Evolutionary conservation across 2,329 filamentous ascomycete genomes (phyloP), one percentile per base, ranked within the genome.

Genomic region (Thielaviopsis euricoi): DNA sequence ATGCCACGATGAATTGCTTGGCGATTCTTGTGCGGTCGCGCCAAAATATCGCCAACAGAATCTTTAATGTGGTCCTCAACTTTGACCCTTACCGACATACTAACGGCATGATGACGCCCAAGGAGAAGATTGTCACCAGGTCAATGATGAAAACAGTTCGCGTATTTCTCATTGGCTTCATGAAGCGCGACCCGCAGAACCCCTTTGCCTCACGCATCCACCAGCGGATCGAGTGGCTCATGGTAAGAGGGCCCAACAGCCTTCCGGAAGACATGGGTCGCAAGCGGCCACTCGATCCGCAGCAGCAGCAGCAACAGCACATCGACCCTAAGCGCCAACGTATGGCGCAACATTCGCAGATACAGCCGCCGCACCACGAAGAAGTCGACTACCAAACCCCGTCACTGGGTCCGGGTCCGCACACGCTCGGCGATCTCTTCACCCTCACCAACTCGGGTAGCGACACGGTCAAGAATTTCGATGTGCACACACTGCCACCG

Each of bases 71-170:
- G 17, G 77, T 97, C 29, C 76, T 98, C 63, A 89, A 83, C 68
- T 98, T 96, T 76, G 95, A 95, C 66, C 93, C 93, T 0, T 73
- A 96, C 51, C 89, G 86, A 69, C 79, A 88, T 62, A n/a, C 25
- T 37, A 85, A 81, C 65, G 81, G 82, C 1, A 83, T 86, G 3
- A 80, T 94, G 74, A 91, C 86, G 0, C 79, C 88, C 2, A 88
- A 83, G 66, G 79, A 81, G 54, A 89, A 86, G 64, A 85, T 98
- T 60, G 81, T 91, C 64, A 79, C 95, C 61, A 89, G 85, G 70
- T 97, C 91, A 5, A 93, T 98, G 82, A 91, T 96, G 69, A 89
- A 95, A 67, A 98, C 93, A 23, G 87, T 87, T 2, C 81, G 89
- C 65, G 82, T 89, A 63, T 73, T 98, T 52, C 76, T 97, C 46